Evolutionary conservation across 2,329 filamentous ascomycete genomes (phyloP), one percentile per base, ranked within the genome.

Genomic region (Erysiphe neolycopersici): DNA sequence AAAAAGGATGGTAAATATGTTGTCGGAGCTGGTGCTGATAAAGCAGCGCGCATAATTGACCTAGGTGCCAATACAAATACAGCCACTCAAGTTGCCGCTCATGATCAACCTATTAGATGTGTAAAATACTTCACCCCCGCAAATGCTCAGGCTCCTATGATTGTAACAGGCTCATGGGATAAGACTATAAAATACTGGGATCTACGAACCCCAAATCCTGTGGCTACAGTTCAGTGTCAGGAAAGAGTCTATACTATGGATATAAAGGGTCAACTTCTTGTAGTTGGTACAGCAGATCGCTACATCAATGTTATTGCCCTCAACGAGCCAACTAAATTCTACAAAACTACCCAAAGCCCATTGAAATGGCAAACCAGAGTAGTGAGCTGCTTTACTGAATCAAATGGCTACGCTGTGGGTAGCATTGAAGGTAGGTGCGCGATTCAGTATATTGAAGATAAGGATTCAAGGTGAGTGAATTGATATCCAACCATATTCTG

Each of bases 311-410:
- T 98, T 48, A 68, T 98, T 62, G 84, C 93, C 61, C 71, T 98
- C 44, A 76, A 79, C 57, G 77, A 91, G 47, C 89, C 89, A 4
- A 73, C 72, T 43, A 83, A 82, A 54, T 83, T 94, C 61, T 94
- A 92, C 71, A 98, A 98, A 69, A 87, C 82, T 10, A 70, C 94
- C 42, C 83, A 93, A 62, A 93, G 83, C 56, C 89, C 89, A 3
- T 69, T 98, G 38, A 98, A 98, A 64, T 98, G 85, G 83, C 89
- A 98, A 67, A 98, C 89, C 1, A 69, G 87, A 46, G 83, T 91
- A 12, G 81, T 95, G 43, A 89, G 79, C 63, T 95, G 87, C 65
- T 98, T 98, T 59, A 75, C 77, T 13, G 87, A 98, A 58, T 79
- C 83, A 6, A 76, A 75, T 0, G 89, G 89, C 5, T 98, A 92